Evolutionary conservation across 768 basidiomycete species (phyloP).

Genomic region (Candolleomyces aberdarensis): DNA sequence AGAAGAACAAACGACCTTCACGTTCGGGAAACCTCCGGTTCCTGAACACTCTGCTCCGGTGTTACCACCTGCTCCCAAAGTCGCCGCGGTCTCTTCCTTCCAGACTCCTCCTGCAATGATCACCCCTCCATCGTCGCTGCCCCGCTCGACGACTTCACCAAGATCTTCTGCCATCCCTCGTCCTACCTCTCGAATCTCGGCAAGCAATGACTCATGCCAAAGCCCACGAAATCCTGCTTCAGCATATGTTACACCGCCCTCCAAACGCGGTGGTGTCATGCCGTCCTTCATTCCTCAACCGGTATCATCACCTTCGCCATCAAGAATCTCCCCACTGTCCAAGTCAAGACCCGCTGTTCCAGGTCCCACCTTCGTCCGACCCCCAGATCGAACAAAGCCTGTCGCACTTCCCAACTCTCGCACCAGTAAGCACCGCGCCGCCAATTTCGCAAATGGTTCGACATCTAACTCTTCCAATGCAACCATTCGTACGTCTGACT

Average conservation of each 20-base stretch:
- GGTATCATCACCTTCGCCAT: constrained; percentile 43
- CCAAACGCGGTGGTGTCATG: constrained; percentile 43
- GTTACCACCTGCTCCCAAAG: constrained; percentile 3
- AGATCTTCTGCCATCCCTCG: constrained; percentile 46
- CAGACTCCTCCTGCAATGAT: constrained; percentile 16
- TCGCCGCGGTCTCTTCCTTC: constrained; percentile 9
- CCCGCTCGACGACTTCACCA: constrained; percentile 22
- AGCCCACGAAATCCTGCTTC: constrained; percentile 18
- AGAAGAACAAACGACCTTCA: constrained; percentile 25
- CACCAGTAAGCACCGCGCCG: constrained; percentile 16
- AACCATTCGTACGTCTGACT: constrained; percentile 59
- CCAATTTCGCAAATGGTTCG: constrained; percentile 55
- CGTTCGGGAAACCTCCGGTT: constrained; percentile 28
- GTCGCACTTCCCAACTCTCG: constrained; percentile 22
- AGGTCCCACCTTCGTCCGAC: constrained; percentile 42
- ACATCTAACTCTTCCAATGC: constrained; percentile 49
- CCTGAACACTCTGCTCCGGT: constrained; percentile 12
- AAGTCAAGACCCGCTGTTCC: constrained; percentile 30
- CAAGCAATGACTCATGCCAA: constrained; percentile 26
- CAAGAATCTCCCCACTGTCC: constrained; percentile 22
- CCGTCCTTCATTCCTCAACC: constrained; percentile 66
- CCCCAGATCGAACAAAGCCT: constrained; percentile 33
- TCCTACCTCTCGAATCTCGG: constrained; percentile 23
- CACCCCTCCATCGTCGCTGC: constrained; percentile 30
- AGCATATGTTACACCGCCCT: constrained; percentile 48